These are phyloP conservation scores for Suhomyces taliae DNA, from an alignment of 1,139 yeast species.

Conservation along the genomic window DNA sequence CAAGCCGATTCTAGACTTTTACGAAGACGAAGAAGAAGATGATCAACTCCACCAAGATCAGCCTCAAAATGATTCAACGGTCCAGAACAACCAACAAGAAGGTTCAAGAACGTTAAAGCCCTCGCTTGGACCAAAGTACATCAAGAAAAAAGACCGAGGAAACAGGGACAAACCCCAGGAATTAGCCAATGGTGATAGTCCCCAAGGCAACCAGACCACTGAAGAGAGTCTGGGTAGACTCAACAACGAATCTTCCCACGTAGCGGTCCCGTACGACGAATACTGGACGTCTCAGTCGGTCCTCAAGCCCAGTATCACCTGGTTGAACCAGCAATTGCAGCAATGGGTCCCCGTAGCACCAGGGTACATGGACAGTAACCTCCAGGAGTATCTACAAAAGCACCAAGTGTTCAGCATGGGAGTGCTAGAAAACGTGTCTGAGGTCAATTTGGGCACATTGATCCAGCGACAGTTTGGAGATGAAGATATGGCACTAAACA, in stretches of 20 bases:
- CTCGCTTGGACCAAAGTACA: background rate
- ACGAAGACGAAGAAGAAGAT: background rate
- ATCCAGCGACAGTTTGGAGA: background rate
- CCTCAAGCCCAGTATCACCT: background rate
- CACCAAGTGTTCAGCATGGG: background rate
- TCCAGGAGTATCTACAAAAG: background rate
- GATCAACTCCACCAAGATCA: background rate
- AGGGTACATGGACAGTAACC: background rate
- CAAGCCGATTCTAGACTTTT: background rate
- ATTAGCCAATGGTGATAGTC: no score
- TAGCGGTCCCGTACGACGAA: background rate
- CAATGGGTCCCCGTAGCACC: background rate
- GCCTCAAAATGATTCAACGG: no score
- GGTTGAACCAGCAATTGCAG: background rate
- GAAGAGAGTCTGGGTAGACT: no score
- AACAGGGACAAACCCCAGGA: background rate
- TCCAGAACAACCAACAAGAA: no score
- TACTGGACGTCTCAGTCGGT: background rate
- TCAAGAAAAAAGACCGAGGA: constrained; percentile 2
- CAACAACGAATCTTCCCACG: background rate
- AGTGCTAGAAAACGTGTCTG: no score
- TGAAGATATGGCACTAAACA: background rate
- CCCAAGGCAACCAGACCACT: no score
- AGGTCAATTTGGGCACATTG: background rate
- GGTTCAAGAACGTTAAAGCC: background rate